Evolutionary conservation across 169 alveolate genomes (phyloP).

Genomic region (Eimeria tenella): DNA sequence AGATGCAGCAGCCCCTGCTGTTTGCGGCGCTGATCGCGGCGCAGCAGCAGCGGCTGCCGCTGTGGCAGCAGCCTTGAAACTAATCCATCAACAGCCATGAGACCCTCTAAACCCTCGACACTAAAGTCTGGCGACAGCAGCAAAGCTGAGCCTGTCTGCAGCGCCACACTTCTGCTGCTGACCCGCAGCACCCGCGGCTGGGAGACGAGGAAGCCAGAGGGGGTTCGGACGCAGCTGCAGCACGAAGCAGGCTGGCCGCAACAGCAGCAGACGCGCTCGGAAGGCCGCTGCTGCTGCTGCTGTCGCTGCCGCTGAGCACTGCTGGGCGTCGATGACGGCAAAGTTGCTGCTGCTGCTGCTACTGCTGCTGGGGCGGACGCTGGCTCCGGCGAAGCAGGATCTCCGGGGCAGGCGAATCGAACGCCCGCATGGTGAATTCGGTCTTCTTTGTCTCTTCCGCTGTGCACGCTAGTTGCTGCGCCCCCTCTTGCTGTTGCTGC

Average conservation of each 20-base stretch:
- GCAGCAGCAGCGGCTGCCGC: conserved; percentile 58
- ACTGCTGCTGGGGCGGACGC: conserved; percentile 21
- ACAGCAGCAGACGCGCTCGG: background rate
- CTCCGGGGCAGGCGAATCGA: conserved; percentile 43
- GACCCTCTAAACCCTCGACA: conserved; percentile 71
- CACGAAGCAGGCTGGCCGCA: conserved; percentile 3
- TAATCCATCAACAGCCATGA: conserved; percentile 74
- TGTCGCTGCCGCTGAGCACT: background rate
- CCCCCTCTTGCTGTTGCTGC: background rate
- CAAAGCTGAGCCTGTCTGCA: conserved; percentile 48
- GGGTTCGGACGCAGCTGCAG: conserved; percentile 40
- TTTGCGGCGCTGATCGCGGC: conserved; percentile 58
- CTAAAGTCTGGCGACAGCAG: conserved; percentile 74
- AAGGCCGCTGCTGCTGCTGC: conserved; percentile 5
- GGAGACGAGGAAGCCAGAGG: conserved; percentile 1
- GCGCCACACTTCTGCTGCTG: conserved; percentile 53
- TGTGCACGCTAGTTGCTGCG: background rate
- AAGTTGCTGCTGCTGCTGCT: background rate
- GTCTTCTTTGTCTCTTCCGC: background rate
- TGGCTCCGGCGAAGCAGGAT: background rate
- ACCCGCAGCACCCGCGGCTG: conserved; percentile 60
- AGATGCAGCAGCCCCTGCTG: conserved; percentile 55
- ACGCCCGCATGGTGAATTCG: background rate
- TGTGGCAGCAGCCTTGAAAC: conserved; percentile 18
- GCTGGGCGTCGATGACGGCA: background rate